Evolutionary conservation across 2,329 filamentous ascomycete species (phyloP).

Genomic region (Macrophomina pseudophaseolina): DNA sequence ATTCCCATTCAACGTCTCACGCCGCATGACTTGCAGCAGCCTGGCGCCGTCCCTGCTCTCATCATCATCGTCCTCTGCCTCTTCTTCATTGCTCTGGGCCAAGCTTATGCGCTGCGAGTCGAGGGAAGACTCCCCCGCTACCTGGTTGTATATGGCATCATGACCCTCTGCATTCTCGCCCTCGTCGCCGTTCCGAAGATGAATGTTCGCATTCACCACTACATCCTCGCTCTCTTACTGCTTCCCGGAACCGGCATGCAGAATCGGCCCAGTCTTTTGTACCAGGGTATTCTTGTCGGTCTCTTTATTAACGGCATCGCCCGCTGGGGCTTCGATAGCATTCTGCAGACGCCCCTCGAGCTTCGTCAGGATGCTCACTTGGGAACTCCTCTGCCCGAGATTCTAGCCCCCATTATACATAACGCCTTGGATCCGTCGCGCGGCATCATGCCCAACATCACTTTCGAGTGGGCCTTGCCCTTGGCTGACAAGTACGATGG

Average conservation of each 20-base stretch:
- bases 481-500: conserved; percentile 66
- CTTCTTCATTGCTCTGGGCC: conserved; percentile 69
- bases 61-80: conserved; percentile 77
- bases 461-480: conserved; percentile 62
- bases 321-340: conserved; percentile 88
- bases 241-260: conserved; percentile 89
- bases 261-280: conserved; percentile 81
- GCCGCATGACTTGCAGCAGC: conserved; percentile 87
- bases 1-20: conserved; percentile 95
- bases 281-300: conserved; percentile 87
- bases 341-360: conserved; percentile 79
- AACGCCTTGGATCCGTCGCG: conserved; percentile 54
- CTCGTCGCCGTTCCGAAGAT: conserved; percentile 76
- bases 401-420: conserved; percentile 50
- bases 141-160: conserved; percentile 75
- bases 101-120: conserved; percentile 84
- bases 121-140: conserved; percentile 81
- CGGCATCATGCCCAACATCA: conserved; percentile 59
- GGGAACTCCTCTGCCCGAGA: conserved; percentile 64
- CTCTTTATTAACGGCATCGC: conserved; percentile 94
- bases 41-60: conserved; percentile 83
- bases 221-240: conserved; percentile 84
- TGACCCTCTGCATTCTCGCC: conserved; percentile 70
- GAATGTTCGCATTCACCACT: conserved; percentile 90
- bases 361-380: conserved; percentile 63